Percentiles rank a stretch among this genome's conserved stretches.
These are phyloP conservation scores for Pyrenophora graminea DNA, from an alignment of 2,329 filamentous ascomycete genomes.

Conservation along the genomic window DNA sequence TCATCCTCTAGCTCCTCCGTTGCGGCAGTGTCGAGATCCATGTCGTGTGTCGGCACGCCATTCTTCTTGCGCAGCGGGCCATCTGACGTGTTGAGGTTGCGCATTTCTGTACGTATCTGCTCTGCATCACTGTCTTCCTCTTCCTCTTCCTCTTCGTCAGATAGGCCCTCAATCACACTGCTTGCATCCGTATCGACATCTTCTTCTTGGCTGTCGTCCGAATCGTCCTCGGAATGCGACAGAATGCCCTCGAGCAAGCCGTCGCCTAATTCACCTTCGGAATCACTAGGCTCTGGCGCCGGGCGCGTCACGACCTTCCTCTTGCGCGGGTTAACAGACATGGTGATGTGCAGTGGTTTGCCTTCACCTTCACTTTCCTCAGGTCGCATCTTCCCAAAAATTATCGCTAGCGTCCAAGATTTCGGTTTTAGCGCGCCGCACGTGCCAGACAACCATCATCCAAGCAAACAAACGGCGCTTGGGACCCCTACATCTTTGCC, in stretches of 20 bases:
- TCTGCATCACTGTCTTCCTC: conserved; percentile 47
- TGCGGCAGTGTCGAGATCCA: conserved; percentile 18
- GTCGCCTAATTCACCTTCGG: conserved; percentile 44
- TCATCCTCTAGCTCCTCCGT: conserved; percentile 39
- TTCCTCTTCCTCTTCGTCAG: conserved; percentile 38
- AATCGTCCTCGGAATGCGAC: conserved; percentile 50
- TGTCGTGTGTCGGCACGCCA: conserved; percentile 20
- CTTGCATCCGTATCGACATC: conserved; percentile 37
- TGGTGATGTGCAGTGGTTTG: conserved; percentile 16
- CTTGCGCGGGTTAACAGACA: conserved; percentile 56
- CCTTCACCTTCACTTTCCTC: conserved; percentile 3
- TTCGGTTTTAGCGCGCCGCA: conserved; percentile 24
- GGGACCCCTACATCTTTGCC: conserved; percentile 2
- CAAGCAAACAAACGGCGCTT: conserved; percentile 9
- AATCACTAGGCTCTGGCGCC: conserved; percentile 34
- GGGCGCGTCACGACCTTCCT: conserved; percentile 50
- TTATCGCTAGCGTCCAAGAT: conserved; percentile 28
- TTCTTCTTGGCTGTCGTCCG: conserved; percentile 30
- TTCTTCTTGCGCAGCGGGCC: conserved; percentile 22
- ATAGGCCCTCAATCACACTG: conserved; percentile 39
- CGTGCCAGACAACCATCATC: conserved; percentile 15
- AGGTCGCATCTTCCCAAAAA: conserved; percentile 23
- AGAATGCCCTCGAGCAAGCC: conserved; percentile 50
- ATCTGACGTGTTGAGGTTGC: conserved; percentile 47
- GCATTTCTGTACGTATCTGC: conserved; percentile 51